phyloP scores from a whole-genome alignment of 257 asterid species.

The Anisodus acutangulus region DNA sequence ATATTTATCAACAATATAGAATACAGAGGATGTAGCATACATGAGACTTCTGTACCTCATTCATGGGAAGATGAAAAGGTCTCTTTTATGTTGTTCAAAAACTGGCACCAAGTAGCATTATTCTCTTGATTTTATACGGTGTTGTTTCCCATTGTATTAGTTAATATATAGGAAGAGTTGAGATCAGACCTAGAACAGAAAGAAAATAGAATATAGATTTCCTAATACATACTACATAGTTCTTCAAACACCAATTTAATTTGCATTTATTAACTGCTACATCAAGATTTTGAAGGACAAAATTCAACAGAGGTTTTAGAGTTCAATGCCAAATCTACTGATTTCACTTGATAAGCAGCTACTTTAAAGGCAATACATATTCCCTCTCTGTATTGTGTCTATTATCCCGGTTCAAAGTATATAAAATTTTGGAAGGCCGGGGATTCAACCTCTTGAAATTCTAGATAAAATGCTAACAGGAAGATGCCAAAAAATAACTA shows the following conservation, averaged over 20 bases:
- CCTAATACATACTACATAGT: neutral
- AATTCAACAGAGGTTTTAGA: neutral
- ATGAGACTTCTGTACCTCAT: neutral
- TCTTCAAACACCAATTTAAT: neutral
- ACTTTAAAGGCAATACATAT: neutral
- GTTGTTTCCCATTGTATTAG: neutral
- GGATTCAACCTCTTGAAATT: neutral
- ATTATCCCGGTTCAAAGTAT: neutral
- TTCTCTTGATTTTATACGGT: neutral
- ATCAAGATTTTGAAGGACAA: neutral
- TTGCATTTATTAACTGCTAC: neutral
- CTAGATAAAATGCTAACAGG: neutral
- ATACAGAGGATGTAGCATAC: neutral
- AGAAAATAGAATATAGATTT: neutral
- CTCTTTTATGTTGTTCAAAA: slow-evolving; percentile 4
- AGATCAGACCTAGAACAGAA: neutral
- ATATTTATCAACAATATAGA: neutral
- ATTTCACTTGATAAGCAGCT: neutral
- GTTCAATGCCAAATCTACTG: slow-evolving; percentile 1
- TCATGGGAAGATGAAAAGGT: neutral
- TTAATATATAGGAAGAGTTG: neutral
- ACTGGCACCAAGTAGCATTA: neutral
- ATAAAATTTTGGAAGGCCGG: neutral
- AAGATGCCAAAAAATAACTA: neutral
- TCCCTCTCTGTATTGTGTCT: neutral